Conservation (phyloP, 2,329 filamentous ascomycete genomes). For the Berkeleyomyces rouxiae region DNA sequence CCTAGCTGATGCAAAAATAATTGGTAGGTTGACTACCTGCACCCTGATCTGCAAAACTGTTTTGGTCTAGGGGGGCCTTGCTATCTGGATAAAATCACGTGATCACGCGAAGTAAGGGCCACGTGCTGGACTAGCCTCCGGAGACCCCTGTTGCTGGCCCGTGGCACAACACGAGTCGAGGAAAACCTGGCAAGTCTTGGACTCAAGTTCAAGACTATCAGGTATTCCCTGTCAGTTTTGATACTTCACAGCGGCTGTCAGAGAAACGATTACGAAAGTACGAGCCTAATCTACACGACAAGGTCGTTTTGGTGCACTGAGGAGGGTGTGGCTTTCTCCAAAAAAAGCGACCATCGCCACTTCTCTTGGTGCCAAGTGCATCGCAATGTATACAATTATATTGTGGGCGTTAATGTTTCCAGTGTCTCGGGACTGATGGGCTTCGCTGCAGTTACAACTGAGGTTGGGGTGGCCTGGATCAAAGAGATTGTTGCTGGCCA, state of each 20-base stretch:
- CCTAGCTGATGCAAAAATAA: background rate
- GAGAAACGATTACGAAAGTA: slow-evolving; percentile 30
- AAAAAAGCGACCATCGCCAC: slow-evolving; percentile 37
- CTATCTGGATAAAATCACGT: slow-evolving; percentile 30
- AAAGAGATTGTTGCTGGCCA: slow-evolving; percentile 26
- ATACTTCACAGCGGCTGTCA: slow-evolving; percentile 38
- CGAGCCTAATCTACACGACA: slow-evolving; percentile 35
- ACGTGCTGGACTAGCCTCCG: background rate
- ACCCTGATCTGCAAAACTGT: slow-evolving; percentile 46
- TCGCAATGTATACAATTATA: slow-evolving; percentile 50
- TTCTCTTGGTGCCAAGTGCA: slow-evolving; percentile 39
- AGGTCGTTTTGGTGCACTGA: slow-evolving; percentile 43
- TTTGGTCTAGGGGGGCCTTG: slow-evolving; percentile 42
- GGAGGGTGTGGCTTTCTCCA: slow-evolving; percentile 37
- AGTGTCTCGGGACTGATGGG: slow-evolving; percentile 21
- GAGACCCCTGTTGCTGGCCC: slow-evolving; percentile 26
- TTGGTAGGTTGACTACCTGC: slow-evolving; percentile 39
- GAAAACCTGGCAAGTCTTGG: slow-evolving; percentile 26
- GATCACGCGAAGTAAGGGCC: slow-evolving; percentile 23
- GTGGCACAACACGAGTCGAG: slow-evolving; percentile 30
- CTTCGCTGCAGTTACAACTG: slow-evolving; percentile 26
- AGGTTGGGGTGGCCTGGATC: slow-evolving; percentile 29
- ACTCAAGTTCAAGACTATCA: slow-evolving; percentile 27
- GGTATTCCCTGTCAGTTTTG: slow-evolving; percentile 32
- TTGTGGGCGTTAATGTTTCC: slow-evolving; percentile 21